Evolutionary conservation across 1,139 yeast genomes (phyloP), one percentile per base, ranked within the genome.

Genomic region (Candida glucosophila): DNA sequence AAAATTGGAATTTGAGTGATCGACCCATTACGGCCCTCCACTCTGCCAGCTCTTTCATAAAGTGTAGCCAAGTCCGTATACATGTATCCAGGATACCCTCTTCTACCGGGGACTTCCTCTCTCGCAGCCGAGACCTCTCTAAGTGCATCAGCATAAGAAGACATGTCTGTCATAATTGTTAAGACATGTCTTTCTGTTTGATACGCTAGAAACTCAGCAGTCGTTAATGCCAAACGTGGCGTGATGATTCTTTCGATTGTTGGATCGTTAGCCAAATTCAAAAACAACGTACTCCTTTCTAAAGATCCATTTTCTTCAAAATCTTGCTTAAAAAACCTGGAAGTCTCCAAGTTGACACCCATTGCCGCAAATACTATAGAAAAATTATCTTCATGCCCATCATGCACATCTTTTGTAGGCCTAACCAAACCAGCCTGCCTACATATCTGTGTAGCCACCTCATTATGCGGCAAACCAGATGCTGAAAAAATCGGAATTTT

Each of bases 21-120:
- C 28, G 98, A 90, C 54, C 99, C 99, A 52, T 92, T 90, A 67
- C 98, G 81, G 40, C 99, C 99, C 65, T 92, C 98, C 39, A 90
- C 98, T 69, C 99, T 82, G 56, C 99, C 99, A 23, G 99, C 99
- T 67, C 99, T 82, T 67, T 90, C 99, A 58, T 90, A 90, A 51
- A 90, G 86, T 34, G 97, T 90, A 29, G 97, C 82, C 69, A 90
- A 83, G 78, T 90, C 98, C 27, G 99, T 90, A 67, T 90, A 90
- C 99, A 90, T 90, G 61, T 90, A 90, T 81, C 99, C 99, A 38
- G 99, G 99, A 63, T 90, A 90, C 69, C 99, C 99, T 77, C 99
- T 86, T 75, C 99, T 86, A 71, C 99, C 99, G 50, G 99, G 99
- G 24, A 90, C 99, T 67, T 90, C 99, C 67, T 90, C 99, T 73